phyloP scores from a whole-genome alignment of 805 yeast species.

The Torulaspora quercuum region DNA sequence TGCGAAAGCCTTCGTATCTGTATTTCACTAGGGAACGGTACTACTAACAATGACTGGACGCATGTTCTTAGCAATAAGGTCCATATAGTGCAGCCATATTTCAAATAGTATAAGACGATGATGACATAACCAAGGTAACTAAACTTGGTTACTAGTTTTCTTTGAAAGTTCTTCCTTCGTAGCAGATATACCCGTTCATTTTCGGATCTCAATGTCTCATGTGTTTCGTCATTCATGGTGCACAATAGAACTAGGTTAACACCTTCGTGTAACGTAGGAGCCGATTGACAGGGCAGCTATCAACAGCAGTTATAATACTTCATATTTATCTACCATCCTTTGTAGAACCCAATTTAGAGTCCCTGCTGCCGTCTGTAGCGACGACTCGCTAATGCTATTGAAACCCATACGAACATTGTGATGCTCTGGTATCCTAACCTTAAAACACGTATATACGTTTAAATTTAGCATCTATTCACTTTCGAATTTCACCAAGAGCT shows the following conservation, averaged over 20 bases:
- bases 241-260: background rate
- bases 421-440: no score
- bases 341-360: no score
- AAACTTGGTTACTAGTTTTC: slow-evolving; percentile 21
- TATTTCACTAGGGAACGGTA: slow-evolving; percentile 42
- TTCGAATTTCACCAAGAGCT: slow-evolving; percentile 47
- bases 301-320: no score
- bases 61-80: slow-evolving; percentile 34
- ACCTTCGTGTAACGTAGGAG: background rate
- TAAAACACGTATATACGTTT: no score
- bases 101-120: slow-evolving; percentile 29
- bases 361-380: no score
- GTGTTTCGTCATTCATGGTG: slow-evolving; percentile 9
- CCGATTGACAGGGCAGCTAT: background rate
- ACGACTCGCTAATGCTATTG: no score
- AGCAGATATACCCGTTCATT: slow-evolving; percentile 21
- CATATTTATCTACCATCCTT: no score
- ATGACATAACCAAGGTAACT: slow-evolving; percentile 24
- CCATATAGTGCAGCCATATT: slow-evolving; percentile 29
- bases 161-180: slow-evolving; percentile 29
- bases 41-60: slow-evolving; percentile 39
- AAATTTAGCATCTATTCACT: slow-evolving; percentile 23
- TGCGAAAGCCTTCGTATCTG: slow-evolving; percentile 25
- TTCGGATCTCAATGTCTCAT: slow-evolving; percentile 2
- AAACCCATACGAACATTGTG: no score